Percentiles rank a stretch among this genome's conserved stretches.
These are phyloP conservation scores for Solanum chmielewskii DNA, from an alignment of 257 asterid species.

Conservation along the genomic window DNA sequence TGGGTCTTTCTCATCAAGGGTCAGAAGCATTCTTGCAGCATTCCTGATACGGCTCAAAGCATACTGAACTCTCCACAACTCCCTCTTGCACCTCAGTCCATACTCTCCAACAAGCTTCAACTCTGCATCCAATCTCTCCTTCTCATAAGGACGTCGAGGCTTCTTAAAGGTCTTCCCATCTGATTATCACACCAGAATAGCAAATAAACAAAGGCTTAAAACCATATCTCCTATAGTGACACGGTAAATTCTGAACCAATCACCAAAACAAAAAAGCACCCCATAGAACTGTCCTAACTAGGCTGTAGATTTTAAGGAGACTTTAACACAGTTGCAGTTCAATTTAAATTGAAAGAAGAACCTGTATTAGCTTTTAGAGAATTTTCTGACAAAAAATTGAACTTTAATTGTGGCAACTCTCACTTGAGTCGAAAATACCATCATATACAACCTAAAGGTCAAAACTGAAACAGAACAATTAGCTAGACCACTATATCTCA, in stretches of 20 bases:
- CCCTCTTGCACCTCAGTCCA: constrained; percentile 82
- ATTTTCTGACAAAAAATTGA: not conserved
- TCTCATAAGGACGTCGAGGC: constrained; percentile 86
- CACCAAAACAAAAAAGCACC: not conserved
- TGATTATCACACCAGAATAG: not conserved
- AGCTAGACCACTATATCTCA: not conserved
- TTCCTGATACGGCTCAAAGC: constrained; percentile 80
- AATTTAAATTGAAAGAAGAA: not conserved
- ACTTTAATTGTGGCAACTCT: not conserved
- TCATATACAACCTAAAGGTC: not conserved
- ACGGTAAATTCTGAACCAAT: not conserved
- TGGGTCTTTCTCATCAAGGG: constrained; percentile 79
- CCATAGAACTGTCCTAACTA: not conserved
- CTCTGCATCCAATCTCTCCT: constrained; percentile 86
- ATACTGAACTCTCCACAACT: constrained; percentile 90
- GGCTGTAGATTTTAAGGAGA: not conserved
- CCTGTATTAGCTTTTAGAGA: not conserved
- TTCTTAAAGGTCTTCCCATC: constrained; percentile 91
- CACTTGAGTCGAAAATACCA: not conserved
- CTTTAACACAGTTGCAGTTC: not conserved
- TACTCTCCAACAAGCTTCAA: constrained; percentile 79
- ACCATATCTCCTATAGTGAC: not conserved
- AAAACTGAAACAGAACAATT: not conserved
- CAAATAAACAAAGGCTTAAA: not conserved
- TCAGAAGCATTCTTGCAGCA: constrained; percentile 62